Evolutionary conservation across 2,329 filamentous ascomycete genomes (phyloP).

Genomic region (Cladorrhinum sp.): DNA sequence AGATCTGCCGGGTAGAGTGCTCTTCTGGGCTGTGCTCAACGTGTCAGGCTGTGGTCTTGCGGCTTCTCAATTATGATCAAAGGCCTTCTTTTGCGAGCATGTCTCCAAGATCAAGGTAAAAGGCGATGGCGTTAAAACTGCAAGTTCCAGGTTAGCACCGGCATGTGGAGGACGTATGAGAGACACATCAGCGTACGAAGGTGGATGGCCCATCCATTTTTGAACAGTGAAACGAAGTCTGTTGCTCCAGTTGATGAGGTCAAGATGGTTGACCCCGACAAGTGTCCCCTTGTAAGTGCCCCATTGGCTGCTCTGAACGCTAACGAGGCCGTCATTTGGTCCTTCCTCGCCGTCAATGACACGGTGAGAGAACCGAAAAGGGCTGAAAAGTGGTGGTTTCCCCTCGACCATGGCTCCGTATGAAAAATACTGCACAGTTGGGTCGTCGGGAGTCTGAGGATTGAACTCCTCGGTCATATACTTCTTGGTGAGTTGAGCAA

Average conservation of each 20-base stretch:
- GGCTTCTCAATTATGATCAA: constrained; percentile 19
- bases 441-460: constrained; percentile 50
- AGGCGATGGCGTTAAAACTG: constrained; percentile 65
- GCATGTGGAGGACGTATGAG: neutral
- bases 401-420: constrained; percentile 52
- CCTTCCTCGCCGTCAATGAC: constrained; percentile 53
- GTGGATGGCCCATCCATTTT: constrained; percentile 50
- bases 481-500: constrained; percentile 55
- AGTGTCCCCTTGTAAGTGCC: constrained; percentile 63
- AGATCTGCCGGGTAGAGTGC: too few relatives aligned
- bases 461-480: constrained; percentile 62
- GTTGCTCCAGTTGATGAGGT: constrained; percentile 68
- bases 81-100: constrained; percentile 68
- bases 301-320: constrained; percentile 60
- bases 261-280: constrained; percentile 59
- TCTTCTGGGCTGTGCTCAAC: too few relatives aligned
- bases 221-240: constrained; percentile 54
- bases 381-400: constrained; percentile 61
- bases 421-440: constrained; percentile 57
- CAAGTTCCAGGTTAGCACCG: neutral
- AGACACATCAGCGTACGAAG: constrained; percentile 41
- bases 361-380: constrained; percentile 52
- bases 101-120: constrained; percentile 64
- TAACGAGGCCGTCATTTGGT: constrained; percentile 66
- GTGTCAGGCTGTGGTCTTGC: neutral